A percentile compares a stretch with the other conserved stretches of the same genome.
These are phyloP conservation scores for Syzygium aromaticum DNA, from an alignment of 345 rosid genomes.

Conservation along the genomic window DNA sequence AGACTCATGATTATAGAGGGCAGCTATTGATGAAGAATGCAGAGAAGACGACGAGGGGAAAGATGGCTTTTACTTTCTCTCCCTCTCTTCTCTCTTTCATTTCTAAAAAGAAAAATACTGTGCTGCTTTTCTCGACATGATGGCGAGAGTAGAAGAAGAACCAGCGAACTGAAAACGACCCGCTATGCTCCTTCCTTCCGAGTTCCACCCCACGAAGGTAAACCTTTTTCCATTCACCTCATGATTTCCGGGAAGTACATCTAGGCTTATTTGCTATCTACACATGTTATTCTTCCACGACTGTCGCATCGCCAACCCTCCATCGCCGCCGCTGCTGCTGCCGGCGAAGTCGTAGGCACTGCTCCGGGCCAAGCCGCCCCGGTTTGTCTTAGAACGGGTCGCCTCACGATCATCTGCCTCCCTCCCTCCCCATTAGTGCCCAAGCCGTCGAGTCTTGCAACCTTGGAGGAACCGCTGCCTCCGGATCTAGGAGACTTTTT, in stretches of 20 bases:
- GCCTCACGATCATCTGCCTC: neutral
- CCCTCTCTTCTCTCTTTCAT: neutral
- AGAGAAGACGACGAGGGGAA: constrained; percentile 8
- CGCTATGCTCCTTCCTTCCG: neutral
- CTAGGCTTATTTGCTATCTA: neutral
- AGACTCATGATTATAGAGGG: constrained; percentile 65
- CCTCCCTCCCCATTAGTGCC: neutral
- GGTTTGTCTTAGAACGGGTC: neutral
- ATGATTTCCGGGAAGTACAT: neutral
- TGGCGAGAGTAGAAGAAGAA: neutral
- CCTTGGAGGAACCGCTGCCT: neutral
- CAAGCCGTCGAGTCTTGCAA: neutral
- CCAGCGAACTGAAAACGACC: neutral
- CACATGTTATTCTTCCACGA: neutral
- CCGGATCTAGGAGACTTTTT: neutral
- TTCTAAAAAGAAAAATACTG: neutral
- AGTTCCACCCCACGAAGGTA: neutral
- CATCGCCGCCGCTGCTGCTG: neutral
- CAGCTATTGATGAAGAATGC: constrained; percentile 26
- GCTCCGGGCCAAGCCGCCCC: neutral
- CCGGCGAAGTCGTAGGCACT: rapidly evolving
- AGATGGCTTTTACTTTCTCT: neutral
- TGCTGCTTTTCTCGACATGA: neutral
- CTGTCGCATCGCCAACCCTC: neutral
- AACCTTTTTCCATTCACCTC: neutral